phyloP scores from a whole-genome alignment of 2,329 filamentous ascomycete genomes.

The Colletotrichum graminicola region DNA sequence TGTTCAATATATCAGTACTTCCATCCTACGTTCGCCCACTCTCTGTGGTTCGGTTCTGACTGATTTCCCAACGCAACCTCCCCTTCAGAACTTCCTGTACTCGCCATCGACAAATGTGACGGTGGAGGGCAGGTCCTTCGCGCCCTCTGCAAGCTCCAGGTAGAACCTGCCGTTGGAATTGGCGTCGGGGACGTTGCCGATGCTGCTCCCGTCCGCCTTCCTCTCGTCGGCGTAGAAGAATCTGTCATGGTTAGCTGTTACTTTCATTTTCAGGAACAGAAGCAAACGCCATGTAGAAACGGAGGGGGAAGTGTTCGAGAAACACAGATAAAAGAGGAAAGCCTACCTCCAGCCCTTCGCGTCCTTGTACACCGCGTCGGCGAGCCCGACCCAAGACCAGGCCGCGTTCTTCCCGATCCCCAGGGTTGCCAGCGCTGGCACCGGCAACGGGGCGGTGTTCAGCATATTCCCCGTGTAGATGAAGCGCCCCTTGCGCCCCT shows the following conservation, averaged over 20 bases:
- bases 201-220: conserved; percentile 19
- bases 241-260: background rate
- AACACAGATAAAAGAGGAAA: background rate
- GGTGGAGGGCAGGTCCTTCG: conserved; percentile 1
- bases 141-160: conserved; percentile 30
- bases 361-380: conserved; percentile 27
- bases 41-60: background rate
- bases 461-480: conserved; percentile 34
- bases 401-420: conserved; percentile 31
- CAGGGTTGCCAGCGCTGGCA: conserved; percentile 20
- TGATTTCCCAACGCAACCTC: fast-evolving
- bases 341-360: conserved; percentile 35
- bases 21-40: too few relatives aligned
- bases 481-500: conserved; percentile 18
- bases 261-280: background rate
- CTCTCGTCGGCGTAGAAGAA: conserved; percentile 40
- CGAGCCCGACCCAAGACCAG: conserved; percentile 35
- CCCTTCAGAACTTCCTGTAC: conserved; percentile 32
- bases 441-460: conserved; percentile 13
- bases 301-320: background rate
- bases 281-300: background rate
- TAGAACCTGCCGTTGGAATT: conserved; percentile 36
- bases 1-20: background rate
- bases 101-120: conserved; percentile 32
- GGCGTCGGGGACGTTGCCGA: background rate